Conservation (phyloP, 2,329 filamentous ascomycete genomes). For the Fusarium beomiforme region DNA sequence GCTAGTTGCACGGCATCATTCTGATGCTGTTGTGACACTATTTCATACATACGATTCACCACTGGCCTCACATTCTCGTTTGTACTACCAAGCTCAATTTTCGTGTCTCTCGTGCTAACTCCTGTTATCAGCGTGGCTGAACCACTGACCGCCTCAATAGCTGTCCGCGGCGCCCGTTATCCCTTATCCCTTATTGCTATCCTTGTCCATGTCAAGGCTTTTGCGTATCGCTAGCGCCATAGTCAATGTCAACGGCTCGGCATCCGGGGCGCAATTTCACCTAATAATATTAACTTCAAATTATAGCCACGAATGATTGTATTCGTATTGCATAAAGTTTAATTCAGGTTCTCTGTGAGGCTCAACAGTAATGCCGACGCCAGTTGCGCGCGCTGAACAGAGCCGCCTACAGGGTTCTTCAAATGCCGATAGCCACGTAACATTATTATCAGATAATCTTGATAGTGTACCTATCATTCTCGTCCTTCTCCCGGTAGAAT, state of each 20-base stretch:
- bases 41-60: not conserved
- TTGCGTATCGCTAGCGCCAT: not conserved
- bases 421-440: no score
- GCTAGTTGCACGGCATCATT: not conserved
- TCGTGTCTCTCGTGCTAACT: not conserved
- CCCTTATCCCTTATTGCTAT: not conserved
- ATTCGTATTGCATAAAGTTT: no score
- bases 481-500: not conserved
- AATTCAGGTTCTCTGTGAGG: no score
- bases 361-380: fast-evolving
- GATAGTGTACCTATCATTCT: not conserved
- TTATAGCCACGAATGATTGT: not conserved
- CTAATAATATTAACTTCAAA: not conserved
- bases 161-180: not conserved
- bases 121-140: not conserved
- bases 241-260: not conserved
- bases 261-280: no score
- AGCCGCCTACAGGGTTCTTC: not conserved
- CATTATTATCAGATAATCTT: not conserved
- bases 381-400: fast-evolving
- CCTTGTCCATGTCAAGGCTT: not conserved
- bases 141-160: not conserved
- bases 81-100: not conserved
- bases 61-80: no score
- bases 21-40: not conserved